phyloP scores from a whole-genome alignment of 2,329 filamentous ascomycete species.

The Hymenoscyphus fraxineus region DNA sequence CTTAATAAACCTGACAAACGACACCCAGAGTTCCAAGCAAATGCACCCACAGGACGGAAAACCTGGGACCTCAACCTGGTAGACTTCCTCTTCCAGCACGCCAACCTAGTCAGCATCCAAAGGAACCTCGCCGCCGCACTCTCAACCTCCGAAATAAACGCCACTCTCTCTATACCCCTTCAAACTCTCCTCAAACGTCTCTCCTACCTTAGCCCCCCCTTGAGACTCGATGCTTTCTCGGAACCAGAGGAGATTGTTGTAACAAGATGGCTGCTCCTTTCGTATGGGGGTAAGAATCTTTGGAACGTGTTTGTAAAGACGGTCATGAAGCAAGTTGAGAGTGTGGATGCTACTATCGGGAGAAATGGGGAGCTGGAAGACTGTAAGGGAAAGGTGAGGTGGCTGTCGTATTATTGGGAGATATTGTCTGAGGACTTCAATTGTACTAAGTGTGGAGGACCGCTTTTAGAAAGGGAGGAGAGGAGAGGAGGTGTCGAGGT shows the following conservation, averaged over 20 bases:
- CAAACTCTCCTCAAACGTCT: background rate
- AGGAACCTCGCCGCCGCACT: background rate
- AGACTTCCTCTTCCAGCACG: background rate
- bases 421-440: background rate
- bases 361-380: background rate
- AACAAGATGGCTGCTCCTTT: background rate
- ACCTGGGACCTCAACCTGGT: background rate
- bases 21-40: background rate
- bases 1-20: no score
- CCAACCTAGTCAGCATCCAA: background rate
- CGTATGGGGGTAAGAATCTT: background rate
- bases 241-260: background rate
- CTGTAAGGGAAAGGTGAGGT: background rate
- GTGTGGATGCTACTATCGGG: no score
- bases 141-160: background rate
- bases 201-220: background rate
- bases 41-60: background rate
- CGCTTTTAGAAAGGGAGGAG: background rate
- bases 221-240: background rate
- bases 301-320: background rate
- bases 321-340: background rate
- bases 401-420: constrained; percentile 1
- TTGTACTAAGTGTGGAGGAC: background rate
- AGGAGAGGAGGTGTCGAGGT: background rate
- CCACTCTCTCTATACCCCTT: background rate